These are phyloP conservation scores for Claviceps maximensis DNA, from an alignment of 2,329 filamentous ascomycete genomes.

Conservation along the genomic window DNA sequence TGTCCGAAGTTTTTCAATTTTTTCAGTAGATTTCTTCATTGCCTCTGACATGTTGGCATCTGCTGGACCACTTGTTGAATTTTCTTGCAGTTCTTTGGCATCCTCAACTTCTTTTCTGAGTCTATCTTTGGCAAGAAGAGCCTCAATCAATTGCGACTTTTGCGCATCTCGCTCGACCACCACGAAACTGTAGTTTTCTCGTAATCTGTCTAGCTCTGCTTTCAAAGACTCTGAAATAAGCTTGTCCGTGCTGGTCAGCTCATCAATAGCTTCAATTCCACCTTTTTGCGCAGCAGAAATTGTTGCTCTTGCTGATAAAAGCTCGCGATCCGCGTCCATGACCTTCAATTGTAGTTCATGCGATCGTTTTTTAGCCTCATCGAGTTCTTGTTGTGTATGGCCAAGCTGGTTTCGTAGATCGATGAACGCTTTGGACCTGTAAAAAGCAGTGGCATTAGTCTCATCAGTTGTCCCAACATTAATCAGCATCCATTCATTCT, in stretches of 20 bases:
- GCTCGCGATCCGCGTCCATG: slow-evolving; percentile 41
- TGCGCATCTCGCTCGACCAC: slow-evolving; percentile 41
- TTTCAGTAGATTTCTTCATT: slow-evolving; percentile 32
- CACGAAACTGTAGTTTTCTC: slow-evolving; percentile 35
- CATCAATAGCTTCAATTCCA: slow-evolving; percentile 39
- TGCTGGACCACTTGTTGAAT: slow-evolving; percentile 19
- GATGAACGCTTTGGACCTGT: slow-evolving; percentile 39
- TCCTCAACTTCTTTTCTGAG: slow-evolving; percentile 41
- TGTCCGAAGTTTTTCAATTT: slow-evolving; percentile 43
- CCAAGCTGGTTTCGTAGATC: slow-evolving; percentile 36
- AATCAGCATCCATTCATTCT: slow-evolving; percentile 22
- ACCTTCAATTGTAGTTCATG: slow-evolving; percentile 34
- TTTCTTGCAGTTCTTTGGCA: slow-evolving; percentile 27
- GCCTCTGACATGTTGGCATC: slow-evolving; percentile 23
- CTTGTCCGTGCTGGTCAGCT: slow-evolving; percentile 46
- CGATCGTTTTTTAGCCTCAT: slow-evolving; percentile 27
- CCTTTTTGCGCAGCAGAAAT: slow-evolving; percentile 41
- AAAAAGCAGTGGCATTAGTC: slow-evolving; percentile 24
- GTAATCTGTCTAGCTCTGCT: slow-evolving; percentile 42
- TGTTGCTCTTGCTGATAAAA: slow-evolving; percentile 38
- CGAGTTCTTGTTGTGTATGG: slow-evolving; percentile 33
- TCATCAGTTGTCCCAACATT: not conserved
- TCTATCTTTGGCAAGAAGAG: slow-evolving; percentile 47
- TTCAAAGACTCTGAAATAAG: slow-evolving; percentile 45
- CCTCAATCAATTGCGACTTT: slow-evolving; percentile 46